Evolutionary conservation across 345 rosid species (phyloP).

Genomic region (Euphorbia pulcherrima): DNA sequence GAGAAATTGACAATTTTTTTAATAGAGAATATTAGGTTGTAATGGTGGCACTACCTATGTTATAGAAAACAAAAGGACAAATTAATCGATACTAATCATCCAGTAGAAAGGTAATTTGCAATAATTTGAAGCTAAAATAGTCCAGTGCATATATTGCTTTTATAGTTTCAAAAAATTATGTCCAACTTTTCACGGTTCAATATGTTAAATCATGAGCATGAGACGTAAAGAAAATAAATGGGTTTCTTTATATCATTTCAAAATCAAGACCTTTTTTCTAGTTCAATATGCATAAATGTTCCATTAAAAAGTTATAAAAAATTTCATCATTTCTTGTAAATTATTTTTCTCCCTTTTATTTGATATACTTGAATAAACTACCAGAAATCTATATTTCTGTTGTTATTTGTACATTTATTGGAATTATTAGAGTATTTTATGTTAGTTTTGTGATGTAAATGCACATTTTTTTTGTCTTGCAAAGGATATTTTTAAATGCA

Average conservation of each 20-base stretch:
- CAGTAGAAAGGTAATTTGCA: conserved; percentile 15
- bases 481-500: too few relatives aligned
- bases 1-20: not conserved
- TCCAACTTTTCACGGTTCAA: conserved; percentile 16
- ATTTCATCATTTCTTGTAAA: conserved; percentile 9
- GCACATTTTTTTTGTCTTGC: too few relatives aligned
- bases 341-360: too few relatives aligned
- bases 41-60: not conserved
- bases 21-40: not conserved
- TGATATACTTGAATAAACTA: too few relatives aligned
- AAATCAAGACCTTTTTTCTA: not conserved
- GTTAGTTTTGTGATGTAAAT: too few relatives aligned
- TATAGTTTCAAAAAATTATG: not conserved
- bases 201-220: conserved; percentile 18
- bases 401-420: too few relatives aligned
- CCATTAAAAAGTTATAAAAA: conserved; percentile 9
- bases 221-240: not conserved
- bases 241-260: not conserved
- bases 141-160: not conserved
- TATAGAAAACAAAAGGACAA: not conserved
- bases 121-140: not conserved
- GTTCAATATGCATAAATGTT: not conserved
- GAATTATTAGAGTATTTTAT: too few relatives aligned
- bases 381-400: too few relatives aligned
- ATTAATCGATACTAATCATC: not conserved